Base-by-base conservation (phyloP, 1,139 yeast genomes). In the Entelexis sorbosivorans region DNA sequence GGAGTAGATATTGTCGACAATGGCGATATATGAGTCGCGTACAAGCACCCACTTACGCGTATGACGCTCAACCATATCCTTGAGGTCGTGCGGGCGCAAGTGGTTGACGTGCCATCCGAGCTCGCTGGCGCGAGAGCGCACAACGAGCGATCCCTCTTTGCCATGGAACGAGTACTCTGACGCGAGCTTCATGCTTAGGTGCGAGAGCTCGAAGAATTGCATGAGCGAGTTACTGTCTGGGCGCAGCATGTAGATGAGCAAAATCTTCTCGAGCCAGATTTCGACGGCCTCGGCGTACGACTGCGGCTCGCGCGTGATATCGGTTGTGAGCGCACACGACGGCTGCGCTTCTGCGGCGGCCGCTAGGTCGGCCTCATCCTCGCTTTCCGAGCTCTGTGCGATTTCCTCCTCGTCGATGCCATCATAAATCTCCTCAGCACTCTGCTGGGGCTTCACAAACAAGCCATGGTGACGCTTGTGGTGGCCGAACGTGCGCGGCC, bases 51-150 rank as follows among this genome's bases (percentile, higher is more conserved):
- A 93, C 64, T 91, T 91, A 49, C 82, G 83, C 1, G 91, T 81
- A 59, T 94, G 89, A 66, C 98, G 79, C 59, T 80, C 81, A 51
- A 87, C 82, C 95, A 88, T 87, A 19, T 44, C 50, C 9, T 61
- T 49, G 60, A 87, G 71, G 62, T 87, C 96, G 58, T 79, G 78
- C 10, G 87, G 80, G 56, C 77, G 79, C 68, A 87, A 79, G 64
- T 89, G 96, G 6, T 94, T 86, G 14, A 89, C 96, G 62, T 95
- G 74, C 98, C 98, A 91, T 2, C 97, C 97, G 65, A 86, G 95
- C 0, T 88, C 74, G 56, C 78, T 79, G 0, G 97, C 91, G 1
- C 88, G 78, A 0, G 96, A 82, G 20, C 89, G 79, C 44, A 88
- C 76, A 55, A 84, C 79, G 52, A 91, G 69, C 49, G 79, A 77